Evolutionary conservation across 1,284 basidiomycete genomes (phyloP).

Genomic region (Trichosporon sp.): DNA sequence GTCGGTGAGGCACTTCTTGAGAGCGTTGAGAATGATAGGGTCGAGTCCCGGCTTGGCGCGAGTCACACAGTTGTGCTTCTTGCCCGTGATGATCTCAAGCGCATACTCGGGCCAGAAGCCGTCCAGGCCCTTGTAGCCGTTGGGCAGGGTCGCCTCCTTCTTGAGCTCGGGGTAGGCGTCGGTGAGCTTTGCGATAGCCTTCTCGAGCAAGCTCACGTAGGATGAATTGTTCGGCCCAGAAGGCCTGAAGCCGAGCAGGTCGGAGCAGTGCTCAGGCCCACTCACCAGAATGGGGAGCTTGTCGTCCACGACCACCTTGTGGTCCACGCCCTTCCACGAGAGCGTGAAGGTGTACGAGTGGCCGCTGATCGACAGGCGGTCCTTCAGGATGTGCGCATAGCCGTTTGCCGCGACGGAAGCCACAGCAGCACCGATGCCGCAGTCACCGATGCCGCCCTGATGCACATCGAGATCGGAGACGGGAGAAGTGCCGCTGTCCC

Average conservation of each 20-base stretch:
- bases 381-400: neutral
- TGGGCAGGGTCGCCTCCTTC: neutral
- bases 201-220: slow-evolving; percentile 13
- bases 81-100: slow-evolving; percentile 7
- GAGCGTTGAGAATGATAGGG: neutral
- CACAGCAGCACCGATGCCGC: slow-evolving; percentile 12
- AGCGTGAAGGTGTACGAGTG: neutral
- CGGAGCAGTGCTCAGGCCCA: neutral
- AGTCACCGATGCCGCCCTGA: slow-evolving; percentile 15
- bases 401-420: slow-evolving; percentile 1
- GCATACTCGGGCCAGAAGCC: neutral
- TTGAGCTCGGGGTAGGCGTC: neutral
- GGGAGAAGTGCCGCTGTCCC: neutral
- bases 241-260: slow-evolving; percentile 8
- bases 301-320: slow-evolving; percentile 12
- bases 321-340: neutral
- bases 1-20: slow-evolving; percentile 3
- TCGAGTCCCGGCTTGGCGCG: neutral
- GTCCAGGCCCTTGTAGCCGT: slow-evolving; percentile 8
- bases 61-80: neutral
- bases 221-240: slow-evolving; percentile 1
- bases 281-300: slow-evolving; percentile 1
- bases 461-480: neutral
- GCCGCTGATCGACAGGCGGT: neutral
- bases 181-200: slow-evolving; percentile 14